These are phyloP conservation scores for Salix purpurea DNA, from an alignment of 345 rosid genomes.

Conservation along the genomic window DNA sequence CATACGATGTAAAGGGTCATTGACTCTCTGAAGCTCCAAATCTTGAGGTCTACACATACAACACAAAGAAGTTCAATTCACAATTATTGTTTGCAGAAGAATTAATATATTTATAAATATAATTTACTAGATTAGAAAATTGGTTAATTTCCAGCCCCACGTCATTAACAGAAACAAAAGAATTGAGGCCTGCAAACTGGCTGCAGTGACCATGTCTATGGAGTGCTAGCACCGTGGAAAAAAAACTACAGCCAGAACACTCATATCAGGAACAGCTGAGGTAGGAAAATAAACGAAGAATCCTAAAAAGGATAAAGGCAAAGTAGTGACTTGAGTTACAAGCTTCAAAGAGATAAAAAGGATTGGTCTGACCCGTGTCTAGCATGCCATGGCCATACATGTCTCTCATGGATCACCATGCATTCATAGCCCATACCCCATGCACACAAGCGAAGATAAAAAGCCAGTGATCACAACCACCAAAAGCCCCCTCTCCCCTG, in stretches of 20 bases:
- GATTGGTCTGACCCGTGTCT: conserved; percentile 19
- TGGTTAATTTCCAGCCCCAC: neutral
- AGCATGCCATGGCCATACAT: conserved; percentile 26
- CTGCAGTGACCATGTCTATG: neutral
- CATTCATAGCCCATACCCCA: conserved; percentile 11
- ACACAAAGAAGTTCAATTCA: neutral
- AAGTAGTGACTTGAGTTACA: conserved; percentile 32
- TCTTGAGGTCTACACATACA: neutral
- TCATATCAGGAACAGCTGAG: neutral
- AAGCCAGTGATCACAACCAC: conserved; percentile 44
- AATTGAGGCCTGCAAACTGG: neutral
- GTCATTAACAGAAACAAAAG: neutral
- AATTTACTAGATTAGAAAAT: neutral
- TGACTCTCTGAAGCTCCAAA: neutral
- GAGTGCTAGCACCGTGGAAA: neutral
- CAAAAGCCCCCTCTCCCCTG: conserved; percentile 42
- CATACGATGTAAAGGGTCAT: neutral
- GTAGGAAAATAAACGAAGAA: conserved; percentile 14
- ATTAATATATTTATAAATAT: neutral
- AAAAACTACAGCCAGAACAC: neutral
- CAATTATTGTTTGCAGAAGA: neutral
- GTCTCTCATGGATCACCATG: conserved; percentile 13
- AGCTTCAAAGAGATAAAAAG: conserved; percentile 26
- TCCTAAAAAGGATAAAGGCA: conserved; percentile 27
- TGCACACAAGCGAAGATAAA: conserved; percentile 54